Evolutionary conservation across 306 rosid genomes (phyloP).

Genomic region (Macrotyloma uniflorum): DNA sequence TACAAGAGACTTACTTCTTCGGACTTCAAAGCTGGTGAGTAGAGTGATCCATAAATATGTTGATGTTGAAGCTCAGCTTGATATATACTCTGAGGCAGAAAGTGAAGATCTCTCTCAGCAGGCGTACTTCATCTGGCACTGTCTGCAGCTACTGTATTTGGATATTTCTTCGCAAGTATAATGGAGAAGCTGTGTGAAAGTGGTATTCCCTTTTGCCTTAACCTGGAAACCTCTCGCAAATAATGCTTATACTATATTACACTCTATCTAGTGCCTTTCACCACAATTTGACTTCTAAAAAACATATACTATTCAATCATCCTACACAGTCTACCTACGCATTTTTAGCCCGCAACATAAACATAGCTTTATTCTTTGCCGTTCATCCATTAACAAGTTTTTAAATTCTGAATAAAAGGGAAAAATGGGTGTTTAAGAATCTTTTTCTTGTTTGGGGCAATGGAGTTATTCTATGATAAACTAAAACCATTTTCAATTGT

Average conservation of each 20-base stretch:
- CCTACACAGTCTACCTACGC: background rate
- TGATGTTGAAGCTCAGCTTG: conserved; percentile 32
- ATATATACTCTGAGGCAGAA: conserved; percentile 31
- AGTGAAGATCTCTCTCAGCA: conserved; percentile 45
- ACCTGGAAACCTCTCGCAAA: conserved; percentile 37
- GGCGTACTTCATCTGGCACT: conserved; percentile 51
- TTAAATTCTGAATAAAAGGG: background rate
- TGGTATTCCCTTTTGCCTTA: conserved; percentile 48
- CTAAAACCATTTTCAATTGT: background rate
- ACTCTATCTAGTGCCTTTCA: conserved; percentile 32
- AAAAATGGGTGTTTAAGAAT: background rate
- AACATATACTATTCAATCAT: background rate
- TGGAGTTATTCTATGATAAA: background rate
- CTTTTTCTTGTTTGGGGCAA: background rate
- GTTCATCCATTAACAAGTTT: background rate
- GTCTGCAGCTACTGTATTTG: conserved; percentile 55
- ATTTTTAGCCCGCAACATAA: background rate
- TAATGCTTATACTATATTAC: conserved; percentile 33
- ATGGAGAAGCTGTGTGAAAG: conserved; percentile 53
- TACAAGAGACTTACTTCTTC: conserved; percentile 14
- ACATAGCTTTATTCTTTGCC: conserved; percentile 6
- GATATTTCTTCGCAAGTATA: conserved; percentile 53
- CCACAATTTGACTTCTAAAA: conserved; percentile 23
- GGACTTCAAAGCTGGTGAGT: conserved; percentile 21
- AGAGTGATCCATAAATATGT: conserved; percentile 35